These are phyloP conservation scores for Microstegium vimineum DNA, from an alignment of 176 grass and related monocot species.

Conservation along the genomic window DNA sequence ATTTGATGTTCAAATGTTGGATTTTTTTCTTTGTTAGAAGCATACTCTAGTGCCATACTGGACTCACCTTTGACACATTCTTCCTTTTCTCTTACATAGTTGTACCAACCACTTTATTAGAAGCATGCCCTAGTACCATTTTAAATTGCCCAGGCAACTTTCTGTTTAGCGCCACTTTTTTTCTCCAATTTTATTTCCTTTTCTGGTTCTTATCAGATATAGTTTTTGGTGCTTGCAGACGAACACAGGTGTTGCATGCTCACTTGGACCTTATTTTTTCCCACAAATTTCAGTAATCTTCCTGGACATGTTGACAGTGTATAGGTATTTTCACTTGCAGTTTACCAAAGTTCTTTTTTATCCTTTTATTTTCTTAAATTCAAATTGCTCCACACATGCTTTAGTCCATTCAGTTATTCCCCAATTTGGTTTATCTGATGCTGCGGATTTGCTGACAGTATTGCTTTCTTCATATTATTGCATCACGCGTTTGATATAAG, in stretches of 20 bases:
- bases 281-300: conserved; percentile 95
- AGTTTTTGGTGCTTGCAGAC: conserved; percentile 61
- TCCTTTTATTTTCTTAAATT: neutral
- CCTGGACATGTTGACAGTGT: conserved; percentile 98
- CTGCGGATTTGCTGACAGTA: neutral
- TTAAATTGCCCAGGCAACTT: neutral
- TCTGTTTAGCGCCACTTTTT: neutral
- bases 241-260: conserved; percentile 84
- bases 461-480: neutral
- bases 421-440: neutral
- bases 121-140: neutral
- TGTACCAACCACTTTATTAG: neutral
- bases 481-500: neutral
- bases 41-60: neutral
- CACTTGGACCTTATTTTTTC: conserved; percentile 89
- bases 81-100: neutral
- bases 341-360: neutral
- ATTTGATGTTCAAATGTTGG: neutral
- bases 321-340: conserved; percentile 50
- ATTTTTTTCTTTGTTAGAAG: neutral
- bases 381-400: neutral
- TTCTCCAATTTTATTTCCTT: neutral
- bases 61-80: neutral
- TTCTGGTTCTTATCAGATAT: neutral
- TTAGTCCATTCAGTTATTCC: neutral